Conservation (phyloP, 2,329 filamentous ascomycete genomes). For the Thelonectria blattea region DNA sequence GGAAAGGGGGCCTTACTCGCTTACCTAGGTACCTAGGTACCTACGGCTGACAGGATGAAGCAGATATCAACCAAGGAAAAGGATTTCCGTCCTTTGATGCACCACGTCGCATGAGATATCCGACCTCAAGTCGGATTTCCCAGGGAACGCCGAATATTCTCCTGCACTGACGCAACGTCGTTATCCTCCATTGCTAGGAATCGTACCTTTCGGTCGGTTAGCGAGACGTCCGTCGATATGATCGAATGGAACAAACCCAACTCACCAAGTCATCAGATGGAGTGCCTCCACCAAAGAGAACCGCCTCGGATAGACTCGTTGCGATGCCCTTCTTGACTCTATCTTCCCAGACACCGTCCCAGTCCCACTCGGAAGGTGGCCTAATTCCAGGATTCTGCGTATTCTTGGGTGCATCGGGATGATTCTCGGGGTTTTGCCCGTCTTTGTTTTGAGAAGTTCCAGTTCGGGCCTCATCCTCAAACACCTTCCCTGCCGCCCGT, state of each 20-base stretch:
- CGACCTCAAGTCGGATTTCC: slow-evolving; percentile 39
- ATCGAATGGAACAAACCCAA: slow-evolving; percentile 11
- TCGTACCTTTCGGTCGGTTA: slow-evolving; percentile 58
- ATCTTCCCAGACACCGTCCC: slow-evolving; percentile 96
- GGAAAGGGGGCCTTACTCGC: background rate
- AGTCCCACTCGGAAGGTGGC: slow-evolving; percentile 86
- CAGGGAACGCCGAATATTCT: slow-evolving; percentile 62
- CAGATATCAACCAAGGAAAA: background rate
- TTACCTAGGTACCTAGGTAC: no score
- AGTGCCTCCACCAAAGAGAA: slow-evolving; percentile 73
- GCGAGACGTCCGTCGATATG: background rate
- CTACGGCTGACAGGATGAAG: background rate
- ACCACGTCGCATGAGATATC: background rate
- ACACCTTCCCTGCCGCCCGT: slow-evolving; percentile 40
- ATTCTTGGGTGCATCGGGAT: slow-evolving; percentile 16
- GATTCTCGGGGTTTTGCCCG: slow-evolving; percentile 6
- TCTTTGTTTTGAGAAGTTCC: slow-evolving; percentile 8
- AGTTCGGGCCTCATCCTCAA: slow-evolving; percentile 19
- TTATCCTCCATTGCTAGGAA: slow-evolving; percentile 68
- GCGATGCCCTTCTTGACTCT: slow-evolving; percentile 81
- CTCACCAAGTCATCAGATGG: slow-evolving; percentile 75
- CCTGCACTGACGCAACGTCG: slow-evolving; percentile 63
- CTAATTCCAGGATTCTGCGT: slow-evolving; percentile 16
- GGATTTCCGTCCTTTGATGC: background rate
- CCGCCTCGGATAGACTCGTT: slow-evolving; percentile 77